Evolutionary conservation across 2,329 filamentous ascomycete genomes (phyloP), one percentile per base, ranked within the genome.

Genomic region (Biscogniauxia marginata): DNA sequence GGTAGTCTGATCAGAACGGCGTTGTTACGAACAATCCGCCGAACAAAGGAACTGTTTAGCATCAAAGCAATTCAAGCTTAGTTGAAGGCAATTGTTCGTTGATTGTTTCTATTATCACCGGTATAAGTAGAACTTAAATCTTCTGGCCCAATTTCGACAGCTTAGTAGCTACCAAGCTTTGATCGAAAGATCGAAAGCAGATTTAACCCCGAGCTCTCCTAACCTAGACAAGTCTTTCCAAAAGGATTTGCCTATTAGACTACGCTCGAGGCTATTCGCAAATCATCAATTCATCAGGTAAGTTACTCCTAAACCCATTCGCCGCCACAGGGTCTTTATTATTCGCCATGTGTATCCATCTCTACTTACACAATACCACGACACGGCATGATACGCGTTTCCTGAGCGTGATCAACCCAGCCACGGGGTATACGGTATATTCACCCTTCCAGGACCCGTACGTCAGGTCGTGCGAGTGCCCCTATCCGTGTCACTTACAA

Each of bases 351-450:
- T 63, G 56, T 39, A 24, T 64, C 46, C 30, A 46, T 6, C 18
- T 63, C 6, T 57, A 54, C 44, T n/a, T 62, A 6, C 63, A 67
- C 48, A 18, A 57, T 30, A 63, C 63, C 25, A 23, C 53, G 13
- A 13, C 13, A 2, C 43, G 50, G 21, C 64, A 66, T 24, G 63
- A 65, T 25, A 57, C 58, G 3, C 59, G 63, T 6, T 59, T 47
- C 43, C 34, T 34, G 13, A 53, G 55, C 39, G 45, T 59, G n/a
- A 11, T 67, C 2, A 60, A 65, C 30, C 56, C 60, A 8, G 34
- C 21, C 6, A 67, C 61, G 7, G 54, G 58, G 6, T 65, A 59
- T 19, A 55, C 53, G 3, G 60, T 65, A 4, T 55, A 49, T n/a
- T 62, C 55, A 13, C 60, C 61, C 1, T 65, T 54, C 18, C 63